phyloP scores from a whole-genome alignment of 352 stramenopile genomes.

The Pythium grandisporangium region DNA sequence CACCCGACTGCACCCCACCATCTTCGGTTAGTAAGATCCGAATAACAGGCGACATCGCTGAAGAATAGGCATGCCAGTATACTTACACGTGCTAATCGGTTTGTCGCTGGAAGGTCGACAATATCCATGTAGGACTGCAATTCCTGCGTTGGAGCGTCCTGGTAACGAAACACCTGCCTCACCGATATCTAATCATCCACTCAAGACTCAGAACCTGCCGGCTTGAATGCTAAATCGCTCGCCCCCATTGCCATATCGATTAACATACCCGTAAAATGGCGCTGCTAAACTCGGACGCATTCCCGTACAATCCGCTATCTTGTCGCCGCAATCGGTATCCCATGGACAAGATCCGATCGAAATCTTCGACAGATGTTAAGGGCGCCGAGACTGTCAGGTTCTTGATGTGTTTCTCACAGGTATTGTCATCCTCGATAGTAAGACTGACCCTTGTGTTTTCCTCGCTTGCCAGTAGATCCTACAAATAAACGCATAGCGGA shows the following conservation, averaged over 20 bases:
- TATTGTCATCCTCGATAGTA: too few relatives aligned
- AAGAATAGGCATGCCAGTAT: background rate
- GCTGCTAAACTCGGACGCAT: slow-evolving; percentile 33
- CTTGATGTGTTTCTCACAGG: too few relatives aligned
- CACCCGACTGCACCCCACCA: slow-evolving; percentile 9
- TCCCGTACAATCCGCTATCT: slow-evolving; percentile 25
- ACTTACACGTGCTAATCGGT: slow-evolving; percentile 36
- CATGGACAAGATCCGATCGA: too few relatives aligned
- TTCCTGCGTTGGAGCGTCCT: slow-evolving; percentile 22
- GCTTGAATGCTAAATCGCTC: too few relatives aligned
- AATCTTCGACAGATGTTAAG: slow-evolving; percentile 11
- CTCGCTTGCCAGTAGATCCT: slow-evolving; percentile 13
- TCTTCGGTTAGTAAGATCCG: background rate
- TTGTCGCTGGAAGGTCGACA: slow-evolving; percentile 31
- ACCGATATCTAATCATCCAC: too few relatives aligned
- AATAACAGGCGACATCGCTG: background rate
- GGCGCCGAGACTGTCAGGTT: slow-evolving; percentile 15
- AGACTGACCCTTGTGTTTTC: too few relatives aligned
- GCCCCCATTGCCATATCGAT: too few relatives aligned
- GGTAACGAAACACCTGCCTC: slow-evolving; percentile 28
- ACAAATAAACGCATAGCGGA: too few relatives aligned
- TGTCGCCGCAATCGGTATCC: slow-evolving; percentile 19
- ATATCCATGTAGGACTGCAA: slow-evolving; percentile 32
- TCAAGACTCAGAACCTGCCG: too few relatives aligned
- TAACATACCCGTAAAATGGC: slow-evolving; percentile 27